phyloP scores from a whole-genome alignment of 345 rosid genomes.

The Raphanus sativus region DNA sequence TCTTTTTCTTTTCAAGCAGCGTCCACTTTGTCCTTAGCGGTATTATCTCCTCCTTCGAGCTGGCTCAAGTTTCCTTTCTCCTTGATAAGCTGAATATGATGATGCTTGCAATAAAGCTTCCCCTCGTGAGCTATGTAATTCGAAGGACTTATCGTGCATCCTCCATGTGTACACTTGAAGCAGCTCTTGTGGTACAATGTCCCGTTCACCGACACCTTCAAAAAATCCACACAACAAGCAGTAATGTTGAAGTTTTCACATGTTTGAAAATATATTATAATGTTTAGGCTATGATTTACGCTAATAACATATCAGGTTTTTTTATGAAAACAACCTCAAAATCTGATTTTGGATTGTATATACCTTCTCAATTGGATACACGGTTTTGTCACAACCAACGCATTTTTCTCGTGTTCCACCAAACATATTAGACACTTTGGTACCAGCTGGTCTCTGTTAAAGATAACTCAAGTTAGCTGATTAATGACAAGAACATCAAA shows the following conservation, averaged over 20 bases:
- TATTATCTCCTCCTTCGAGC: conserved; percentile 70
- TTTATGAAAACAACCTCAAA: too few relatives aligned
- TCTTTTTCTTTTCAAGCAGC: conserved; percentile 16
- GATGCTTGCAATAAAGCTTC: conserved; percentile 93
- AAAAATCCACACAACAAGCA: not conserved
- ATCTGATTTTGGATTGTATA: conserved; percentile 17
- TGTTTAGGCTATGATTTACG: not conserved
- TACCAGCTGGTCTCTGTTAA: conserved; percentile 66
- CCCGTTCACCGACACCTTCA: conserved; percentile 90
- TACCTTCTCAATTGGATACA: conserved; percentile 95
- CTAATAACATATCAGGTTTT: too few relatives aligned
- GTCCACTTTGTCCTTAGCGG: conserved; percentile 39
- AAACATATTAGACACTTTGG: conserved; percentile 86
- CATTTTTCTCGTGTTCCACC: conserved; percentile 96
- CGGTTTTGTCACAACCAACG: conserved; percentile 79
- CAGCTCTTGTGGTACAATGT: conserved; percentile 95
- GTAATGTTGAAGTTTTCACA: not conserved
- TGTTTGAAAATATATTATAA: too few relatives aligned
- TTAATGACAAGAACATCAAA: not conserved
- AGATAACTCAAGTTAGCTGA: conserved; percentile 37
- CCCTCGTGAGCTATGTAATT: conserved; percentile 97
- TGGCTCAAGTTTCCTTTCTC: conserved; percentile 97
- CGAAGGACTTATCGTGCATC: conserved; percentile 89
- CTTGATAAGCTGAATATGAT: conserved; percentile 87
- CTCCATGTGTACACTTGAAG: conserved; percentile 99